Base-by-base conservation (phyloP, 2,329 filamentous ascomycete genomes). In the Neonectria magnoliae region DNA sequence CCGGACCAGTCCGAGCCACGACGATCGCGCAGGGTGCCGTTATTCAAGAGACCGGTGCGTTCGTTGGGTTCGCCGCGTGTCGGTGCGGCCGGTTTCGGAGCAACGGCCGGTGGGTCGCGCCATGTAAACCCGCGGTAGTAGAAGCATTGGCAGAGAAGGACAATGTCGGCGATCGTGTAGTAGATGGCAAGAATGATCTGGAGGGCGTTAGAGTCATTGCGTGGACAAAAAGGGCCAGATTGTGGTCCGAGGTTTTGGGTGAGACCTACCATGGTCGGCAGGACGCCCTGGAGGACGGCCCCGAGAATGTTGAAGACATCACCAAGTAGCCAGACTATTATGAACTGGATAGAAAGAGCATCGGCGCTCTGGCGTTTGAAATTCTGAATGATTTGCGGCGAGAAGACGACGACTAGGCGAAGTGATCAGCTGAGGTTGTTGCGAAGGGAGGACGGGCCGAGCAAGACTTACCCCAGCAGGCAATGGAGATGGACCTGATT, bases 291-390 rank as follows among this genome's bases (percentile, higher is more conserved):
- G 11, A 98, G 79, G 16, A 98, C 89, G 18, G 94, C 93, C n/a
- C 95, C 95, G 3, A 97, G 85, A 68, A 98, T 97, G 77, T 98
- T 98, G 85, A 97, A 98, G 70, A 98, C 90, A 89, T 99, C 96
- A 57, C 96, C 96, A 1, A 91, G 85, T 2, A 98, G 86, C 96
- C 96, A 99, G 74, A 97, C 88, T 65, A 97, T 90, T 75, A 98
- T 90, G 82, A 98, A 99, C 60, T 95, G 91, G 14, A 98, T 87
- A 0, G 93, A 97, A 1, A 98, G 85, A 2, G 94, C 95, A 77
- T 98, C 93, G 62, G 94, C 93, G 44, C 92, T 97, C 70, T 88
- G 84, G 60, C 94, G 88, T 68, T 90, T 90, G 81, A 97, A 98
- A 77, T 98, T 98, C 76, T 97, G 93, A 72, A 97, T 91, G 73